These are phyloP conservation scores for Trapa incisa DNA, from an alignment of 345 rosid genomes.

Conservation along the genomic window DNA sequence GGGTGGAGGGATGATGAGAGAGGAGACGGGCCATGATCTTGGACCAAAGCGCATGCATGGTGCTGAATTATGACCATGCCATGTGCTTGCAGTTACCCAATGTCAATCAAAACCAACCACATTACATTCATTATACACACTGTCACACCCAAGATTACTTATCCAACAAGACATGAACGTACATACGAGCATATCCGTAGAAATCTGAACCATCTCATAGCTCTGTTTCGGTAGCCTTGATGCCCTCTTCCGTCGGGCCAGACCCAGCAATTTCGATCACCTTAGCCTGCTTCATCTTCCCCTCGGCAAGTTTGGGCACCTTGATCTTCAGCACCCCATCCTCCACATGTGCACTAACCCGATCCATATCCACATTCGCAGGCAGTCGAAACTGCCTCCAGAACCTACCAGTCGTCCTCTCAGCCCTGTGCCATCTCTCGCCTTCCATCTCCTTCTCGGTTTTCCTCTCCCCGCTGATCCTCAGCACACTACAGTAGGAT, in stretches of 20 bases:
- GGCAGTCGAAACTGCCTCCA: slow-evolving; percentile 74
- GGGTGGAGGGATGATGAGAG: too few relatives aligned
- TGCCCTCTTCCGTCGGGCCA: slow-evolving; percentile 19
- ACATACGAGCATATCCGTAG: too few relatives aligned
- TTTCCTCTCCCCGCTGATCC: slow-evolving; percentile 74
- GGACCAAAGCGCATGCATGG: too few relatives aligned
- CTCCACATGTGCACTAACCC: slow-evolving; percentile 49
- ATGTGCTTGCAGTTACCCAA: too few relatives aligned
- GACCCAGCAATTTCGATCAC: slow-evolving; percentile 19
- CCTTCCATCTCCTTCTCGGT: slow-evolving; percentile 44
- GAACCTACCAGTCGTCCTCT: slow-evolving; percentile 61
- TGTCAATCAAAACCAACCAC: too few relatives aligned
- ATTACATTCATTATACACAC: too few relatives aligned
- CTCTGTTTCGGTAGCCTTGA: slow-evolving; percentile 22
- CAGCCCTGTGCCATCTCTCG: slow-evolving; percentile 68
- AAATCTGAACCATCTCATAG: background rate
- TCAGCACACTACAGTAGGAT: slow-evolving; percentile 22
- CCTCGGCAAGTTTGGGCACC: slow-evolving; percentile 40
- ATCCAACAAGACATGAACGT: background rate
- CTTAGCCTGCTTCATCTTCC: slow-evolving; percentile 34
- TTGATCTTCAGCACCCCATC: slow-evolving; percentile 49
- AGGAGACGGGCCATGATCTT: too few relatives aligned
- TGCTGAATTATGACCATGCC: too few relatives aligned
- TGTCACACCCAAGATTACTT: background rate
- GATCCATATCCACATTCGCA: slow-evolving; percentile 54